A percentile compares a stretch with the other conserved stretches of the same genome.
Conservation (phyloP, 345 rosid species). For the Gossypium raimondii region DNA sequence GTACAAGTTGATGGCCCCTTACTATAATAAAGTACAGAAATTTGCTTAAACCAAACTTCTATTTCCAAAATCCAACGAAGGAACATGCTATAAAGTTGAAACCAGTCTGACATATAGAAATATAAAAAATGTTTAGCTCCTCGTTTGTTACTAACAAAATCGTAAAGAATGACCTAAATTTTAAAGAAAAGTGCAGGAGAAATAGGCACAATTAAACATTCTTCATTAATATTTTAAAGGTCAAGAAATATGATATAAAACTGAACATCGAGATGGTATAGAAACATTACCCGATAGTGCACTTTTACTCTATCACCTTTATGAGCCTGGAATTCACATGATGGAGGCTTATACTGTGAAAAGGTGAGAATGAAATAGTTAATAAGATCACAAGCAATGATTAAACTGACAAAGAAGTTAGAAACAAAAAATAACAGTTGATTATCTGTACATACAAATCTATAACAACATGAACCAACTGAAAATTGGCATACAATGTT, state of each 20-base stretch:
- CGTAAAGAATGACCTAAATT: not conserved
- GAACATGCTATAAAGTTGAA: not conserved
- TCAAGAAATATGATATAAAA: not conserved
- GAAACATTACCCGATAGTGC: slow-evolving; percentile 69
- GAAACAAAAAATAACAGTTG: not conserved
- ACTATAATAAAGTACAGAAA: not conserved
- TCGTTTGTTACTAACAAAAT: not conserved
- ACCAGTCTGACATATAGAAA: not conserved
- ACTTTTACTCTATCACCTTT: slow-evolving; percentile 86
- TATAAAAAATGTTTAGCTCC: not conserved
- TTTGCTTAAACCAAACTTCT: not conserved
- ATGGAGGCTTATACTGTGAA: slow-evolving; percentile 59
- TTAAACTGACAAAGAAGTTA: not conserved
- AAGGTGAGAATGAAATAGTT: not conserved
- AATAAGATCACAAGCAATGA: not conserved
- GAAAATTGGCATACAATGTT: not conserved
- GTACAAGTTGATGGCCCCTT: no score
- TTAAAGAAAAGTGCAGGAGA: not conserved
- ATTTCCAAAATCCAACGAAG: not conserved
- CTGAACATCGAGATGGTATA: not conserved
- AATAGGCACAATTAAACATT: not conserved
- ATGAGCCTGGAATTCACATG: slow-evolving; percentile 80
- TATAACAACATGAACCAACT: not conserved
- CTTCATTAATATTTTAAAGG: no score
- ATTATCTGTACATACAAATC: not conserved